phyloP scores from a whole-genome alignment of 768 basidiomycete species.

The Pleurotus citrinopileatus region DNA sequence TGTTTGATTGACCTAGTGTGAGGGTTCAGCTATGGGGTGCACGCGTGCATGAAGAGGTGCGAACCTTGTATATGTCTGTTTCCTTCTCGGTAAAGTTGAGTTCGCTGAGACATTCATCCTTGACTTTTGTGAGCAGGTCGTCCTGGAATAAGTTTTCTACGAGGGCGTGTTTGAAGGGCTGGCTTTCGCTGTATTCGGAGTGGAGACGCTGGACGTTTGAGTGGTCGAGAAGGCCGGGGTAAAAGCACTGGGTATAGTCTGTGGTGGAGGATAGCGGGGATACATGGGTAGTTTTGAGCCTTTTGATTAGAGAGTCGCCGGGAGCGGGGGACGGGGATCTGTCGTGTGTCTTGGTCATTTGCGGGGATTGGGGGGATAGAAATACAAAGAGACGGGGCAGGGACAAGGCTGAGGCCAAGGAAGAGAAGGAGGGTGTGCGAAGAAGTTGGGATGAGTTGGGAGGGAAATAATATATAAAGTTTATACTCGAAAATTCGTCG shows the following conservation, averaged over 20 bases:
- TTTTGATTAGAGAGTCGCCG: conserved; percentile 20
- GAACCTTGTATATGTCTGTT: conserved; percentile 96
- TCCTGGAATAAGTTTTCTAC: conserved; percentile 83
- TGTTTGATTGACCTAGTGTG: conserved; percentile 87
- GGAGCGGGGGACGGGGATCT: conserved; percentile 22
- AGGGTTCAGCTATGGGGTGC: neutral
- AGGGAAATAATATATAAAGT: neutral
- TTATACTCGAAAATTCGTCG: neutral
- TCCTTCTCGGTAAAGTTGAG: conserved; percentile 90
- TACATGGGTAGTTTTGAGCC: conserved; percentile 25
- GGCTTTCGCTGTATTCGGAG: conserved; percentile 49
- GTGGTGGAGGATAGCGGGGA: conserved; percentile 12
- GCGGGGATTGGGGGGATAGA: too few relatives aligned
- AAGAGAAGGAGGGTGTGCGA: neutral
- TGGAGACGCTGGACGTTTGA: conserved; percentile 54
- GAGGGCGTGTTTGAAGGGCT: conserved; percentile 82
- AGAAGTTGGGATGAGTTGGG: neutral
- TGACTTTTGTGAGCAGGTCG: conserved; percentile 73
- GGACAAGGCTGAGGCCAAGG: neutral
- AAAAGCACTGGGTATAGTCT: conserved; percentile 42
- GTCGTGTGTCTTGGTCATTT: conserved; percentile 27
- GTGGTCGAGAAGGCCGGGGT: conserved; percentile 54
- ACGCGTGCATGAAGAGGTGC: conserved; percentile 13
- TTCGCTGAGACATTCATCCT: conserved; percentile 78
- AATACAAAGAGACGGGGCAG: neutral